Base-by-base conservation (phyloP, 2,329 filamentous ascomycete species). In the Hawksworthiomyces lignivorus region DNA sequence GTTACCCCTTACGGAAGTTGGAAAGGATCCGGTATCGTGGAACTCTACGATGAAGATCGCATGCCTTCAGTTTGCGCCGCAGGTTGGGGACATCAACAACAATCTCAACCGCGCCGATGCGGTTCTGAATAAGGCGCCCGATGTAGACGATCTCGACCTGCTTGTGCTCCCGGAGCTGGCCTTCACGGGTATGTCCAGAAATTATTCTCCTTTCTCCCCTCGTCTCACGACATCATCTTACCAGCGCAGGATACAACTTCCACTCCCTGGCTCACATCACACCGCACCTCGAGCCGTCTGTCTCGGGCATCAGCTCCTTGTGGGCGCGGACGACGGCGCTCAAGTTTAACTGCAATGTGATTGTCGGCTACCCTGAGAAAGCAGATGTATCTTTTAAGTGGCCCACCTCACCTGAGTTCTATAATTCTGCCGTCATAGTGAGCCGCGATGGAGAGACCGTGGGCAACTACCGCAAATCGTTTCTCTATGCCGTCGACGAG, bases 161-260 rank as follows among this genome's bases (percentile, higher is more conserved):
- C 66, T 92, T 0, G 76, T 90, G 0, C 63, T 90, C 0, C 84
- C 86, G 0, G 86, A 90, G 56, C 64, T 90, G 58, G 82, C 85
- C 1, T 87, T 90, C 55, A 73, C 77, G 44, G 82, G 82, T 84
- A 61, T 50, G 64, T 54, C 6, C n/a, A 2, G 10, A 30, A 18
- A 18, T 15, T n/a, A n/a, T 21, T 22, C 6, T 17, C 14, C 15
- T 31, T 26, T 28, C 20, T 32, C 20, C 34, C 21, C 7, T 33
- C 17, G 10, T 17, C 12, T 30, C 2, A 14, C 15, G 4, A 29
- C n/a, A 5, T 3, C 7, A 9, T 12, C 7, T 37, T n/a, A n/a
- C n/a, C n/a, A n/a, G n/a, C n/a, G n/a, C n/a, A 77, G 83, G 86
- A 22, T 92, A 89, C 65, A 88, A 88, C 57, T 90, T 89, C 64